phyloP scores from a whole-genome alignment of 495 filamentous ascomycete genomes.

The Aspergillus indologenus region DNA sequence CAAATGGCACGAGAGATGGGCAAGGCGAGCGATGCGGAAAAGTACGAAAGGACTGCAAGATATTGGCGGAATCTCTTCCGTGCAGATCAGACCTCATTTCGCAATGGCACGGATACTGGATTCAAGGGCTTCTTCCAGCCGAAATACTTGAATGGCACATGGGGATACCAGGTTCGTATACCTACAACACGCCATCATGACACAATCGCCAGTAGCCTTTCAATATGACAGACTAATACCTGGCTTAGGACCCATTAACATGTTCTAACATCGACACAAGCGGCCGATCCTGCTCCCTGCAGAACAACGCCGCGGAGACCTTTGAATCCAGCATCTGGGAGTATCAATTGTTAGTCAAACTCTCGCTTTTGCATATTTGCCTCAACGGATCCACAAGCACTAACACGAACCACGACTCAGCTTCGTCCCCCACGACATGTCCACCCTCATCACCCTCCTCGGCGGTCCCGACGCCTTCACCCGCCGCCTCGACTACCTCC shows the following conservation, averaged over 20 bases:
- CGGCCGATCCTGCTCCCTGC: conserved; percentile 61
- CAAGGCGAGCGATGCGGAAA: conserved; percentile 51
- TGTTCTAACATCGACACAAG: conserved; percentile 45
- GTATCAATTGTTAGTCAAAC: conserved; percentile 65
- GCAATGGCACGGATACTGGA: conserved; percentile 40
- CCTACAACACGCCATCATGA: neutral
- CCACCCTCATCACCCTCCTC: conserved; percentile 53
- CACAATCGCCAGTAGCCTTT: neutral
- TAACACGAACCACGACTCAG: no score
- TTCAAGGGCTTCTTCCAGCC: conserved; percentile 71
- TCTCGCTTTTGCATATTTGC: no score
- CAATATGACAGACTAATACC: conserved; percentile 1
- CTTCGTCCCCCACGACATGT: conserved; percentile 71
- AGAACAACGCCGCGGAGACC: conserved; percentile 48
- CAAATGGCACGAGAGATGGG: conserved; percentile 54
- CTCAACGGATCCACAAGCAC: no score
- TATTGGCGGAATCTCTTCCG: conserved; percentile 74
- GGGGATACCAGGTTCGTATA: conserved; percentile 42
- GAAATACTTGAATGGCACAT: conserved; percentile 54
- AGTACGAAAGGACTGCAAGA: conserved; percentile 58
- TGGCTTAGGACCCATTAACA: conserved; percentile 51
- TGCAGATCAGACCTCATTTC: conserved; percentile 45
- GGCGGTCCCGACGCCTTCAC: conserved; percentile 59
- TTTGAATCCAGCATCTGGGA: conserved; percentile 71
- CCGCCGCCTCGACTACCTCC: conserved; percentile 63